A percentile compares a stretch with the other conserved stretches of the same genome.
Conservation (phyloP, 202 grass and related monocot species). For the Eragrostis tef region DNA sequence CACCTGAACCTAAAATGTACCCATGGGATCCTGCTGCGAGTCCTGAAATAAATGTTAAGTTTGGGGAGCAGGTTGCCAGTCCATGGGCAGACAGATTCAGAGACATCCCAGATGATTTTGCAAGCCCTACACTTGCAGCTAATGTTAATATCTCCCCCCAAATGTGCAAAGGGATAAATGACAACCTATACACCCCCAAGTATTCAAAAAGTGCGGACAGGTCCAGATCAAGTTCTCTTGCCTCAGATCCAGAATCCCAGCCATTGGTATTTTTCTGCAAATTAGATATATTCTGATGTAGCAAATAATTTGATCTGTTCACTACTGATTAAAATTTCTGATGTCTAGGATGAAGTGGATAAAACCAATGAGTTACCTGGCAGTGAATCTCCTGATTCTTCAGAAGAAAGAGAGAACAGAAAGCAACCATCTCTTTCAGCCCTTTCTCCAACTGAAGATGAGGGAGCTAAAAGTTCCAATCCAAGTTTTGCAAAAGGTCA, state of each 20-base stretch:
- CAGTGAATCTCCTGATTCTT: slow-evolving; percentile 45
- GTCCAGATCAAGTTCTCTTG: slow-evolving; percentile 54
- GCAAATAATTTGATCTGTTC: background rate
- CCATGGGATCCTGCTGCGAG: slow-evolving; percentile 43
- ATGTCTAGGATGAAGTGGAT: slow-evolving; percentile 38
- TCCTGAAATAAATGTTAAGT: slow-evolving; percentile 50
- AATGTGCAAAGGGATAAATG: slow-evolving; percentile 55
- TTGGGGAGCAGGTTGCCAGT: slow-evolving; percentile 41
- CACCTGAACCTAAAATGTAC: slow-evolving; percentile 55
- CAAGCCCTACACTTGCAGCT: slow-evolving; percentile 73
- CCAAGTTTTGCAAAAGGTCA: slow-evolving; percentile 57
- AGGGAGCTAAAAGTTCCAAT: slow-evolving; percentile 49
- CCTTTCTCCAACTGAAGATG: slow-evolving; percentile 50
- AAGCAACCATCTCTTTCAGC: slow-evolving; percentile 46
- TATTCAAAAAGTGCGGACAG: slow-evolving; percentile 48
- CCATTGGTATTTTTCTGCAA: slow-evolving; percentile 58
- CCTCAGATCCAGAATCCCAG: slow-evolving; percentile 60
- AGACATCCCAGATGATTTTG: slow-evolving; percentile 58
- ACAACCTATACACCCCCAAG: slow-evolving; percentile 48
- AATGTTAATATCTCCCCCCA: slow-evolving; percentile 54
- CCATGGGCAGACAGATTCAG: slow-evolving; percentile 51
- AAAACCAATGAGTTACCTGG: slow-evolving; percentile 42
- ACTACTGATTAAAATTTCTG: slow-evolving; percentile 14
- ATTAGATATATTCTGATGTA: slow-evolving; percentile 21
- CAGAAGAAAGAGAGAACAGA: slow-evolving; percentile 42